Evolutionary conservation across 2,329 filamentous ascomycete genomes (phyloP), one percentile per base, ranked within the genome.

Genomic region (Cyclaneusma minus): DNA sequence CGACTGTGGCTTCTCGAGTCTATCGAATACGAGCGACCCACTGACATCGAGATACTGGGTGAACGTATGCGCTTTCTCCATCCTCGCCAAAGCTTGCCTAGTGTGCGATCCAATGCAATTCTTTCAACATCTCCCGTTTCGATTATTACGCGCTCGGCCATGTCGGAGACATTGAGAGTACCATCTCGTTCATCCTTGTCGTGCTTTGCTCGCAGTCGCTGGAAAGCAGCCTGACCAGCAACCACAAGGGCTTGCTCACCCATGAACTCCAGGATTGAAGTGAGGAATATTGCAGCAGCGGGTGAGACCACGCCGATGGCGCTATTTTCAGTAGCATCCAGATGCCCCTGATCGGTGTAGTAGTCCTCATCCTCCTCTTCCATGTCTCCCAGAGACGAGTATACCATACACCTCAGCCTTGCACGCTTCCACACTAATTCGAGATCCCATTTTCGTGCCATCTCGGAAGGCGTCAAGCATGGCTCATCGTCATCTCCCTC

Each of bases 321-420:
- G 21, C 64, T 57, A 13, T 54, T 56, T 27, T 62, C 60, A 24
- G 62, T 57, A 19, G 71, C 67, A 21, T 58, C 55, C 7, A 87
- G 60, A 21, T 80, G 68, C 30, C 89, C 83, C 41, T 83, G 72
- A 36, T 84, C 73, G 47, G 91, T 79, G 44, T 82, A 82, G 26
- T 74, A 71, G 45, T 94, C 87, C 50, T 95, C 89, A 38, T 98
- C 89, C 39, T 95, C 85, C 54, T 98, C 89, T 50, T 98, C 91
- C 65, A 98, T 74, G 45, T 98, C 87, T 22, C 89, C 89, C 5
- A 98, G 60, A 6, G 89, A 85, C 6, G 85, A 95, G 49, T 95
- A 95, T 13, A 98, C 87, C 89, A 98, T 98, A 50, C 89, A 93
- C 33, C 89, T 72, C 42, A 98, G 56, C 29, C 89, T 72, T 0